These are phyloP conservation scores for Bondarzewia mesenterica DNA, from an alignment of 1,284 basidiomycete genomes.

Conservation along the genomic window DNA sequence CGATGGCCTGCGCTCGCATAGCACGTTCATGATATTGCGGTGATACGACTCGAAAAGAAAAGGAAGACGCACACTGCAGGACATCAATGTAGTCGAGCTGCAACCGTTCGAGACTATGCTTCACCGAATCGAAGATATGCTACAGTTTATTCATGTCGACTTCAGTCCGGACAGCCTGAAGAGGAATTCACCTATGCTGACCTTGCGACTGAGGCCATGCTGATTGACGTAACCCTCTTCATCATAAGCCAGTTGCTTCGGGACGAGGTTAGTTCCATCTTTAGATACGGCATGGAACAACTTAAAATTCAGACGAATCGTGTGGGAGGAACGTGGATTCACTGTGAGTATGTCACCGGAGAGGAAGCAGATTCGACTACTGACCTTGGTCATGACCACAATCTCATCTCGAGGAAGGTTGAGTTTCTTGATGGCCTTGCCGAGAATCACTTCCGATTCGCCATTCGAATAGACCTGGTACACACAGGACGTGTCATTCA, in stretches of 20 bases:
- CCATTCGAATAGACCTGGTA: slow-evolving; percentile 59
- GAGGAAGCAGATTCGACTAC: not conserved
- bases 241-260: not conserved
- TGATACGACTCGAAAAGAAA: not conserved
- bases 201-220: slow-evolving; percentile 1
- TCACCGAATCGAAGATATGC: slow-evolving; percentile 28
- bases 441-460: slow-evolving; percentile 65
- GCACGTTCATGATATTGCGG: not conserved
- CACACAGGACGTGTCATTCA: not conserved
- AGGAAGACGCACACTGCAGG: slow-evolving; percentile 20
- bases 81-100: slow-evolving; percentile 29
- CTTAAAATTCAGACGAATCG: not conserved
- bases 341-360: not conserved
- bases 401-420: slow-evolving; percentile 71
- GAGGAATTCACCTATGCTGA: not conserved
- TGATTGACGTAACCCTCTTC: slow-evolving; percentile 2
- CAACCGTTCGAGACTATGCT: slow-evolving; percentile 24
- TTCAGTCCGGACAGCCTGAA: not conserved
- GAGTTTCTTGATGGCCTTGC: slow-evolving; percentile 70
- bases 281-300: not conserved
- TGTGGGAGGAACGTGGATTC: not conserved
- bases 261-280: not conserved
- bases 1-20: slow-evolving; percentile 18
- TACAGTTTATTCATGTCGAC: not conserved
- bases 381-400: slow-evolving; percentile 71